These are phyloP conservation scores for Phyllostachys edulis DNA, from an alignment of 176 grass and related monocot species.

Conservation along the genomic window DNA sequence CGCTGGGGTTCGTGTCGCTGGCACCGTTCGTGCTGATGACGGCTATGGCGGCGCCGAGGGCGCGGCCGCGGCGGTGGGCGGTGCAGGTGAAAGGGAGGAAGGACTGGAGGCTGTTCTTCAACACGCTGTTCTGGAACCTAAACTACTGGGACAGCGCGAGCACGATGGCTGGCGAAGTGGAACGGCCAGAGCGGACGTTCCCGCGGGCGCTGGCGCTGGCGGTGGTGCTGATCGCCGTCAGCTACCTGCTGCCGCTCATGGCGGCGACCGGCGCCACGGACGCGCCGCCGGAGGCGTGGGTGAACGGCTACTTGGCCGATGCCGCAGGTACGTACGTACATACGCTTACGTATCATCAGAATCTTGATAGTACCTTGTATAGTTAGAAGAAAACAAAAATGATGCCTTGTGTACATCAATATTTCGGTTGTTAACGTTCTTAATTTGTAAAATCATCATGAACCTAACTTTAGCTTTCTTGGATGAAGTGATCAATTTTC, in stretches of 20 bases:
- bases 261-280: conserved; percentile 36
- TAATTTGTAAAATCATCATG: background rate
- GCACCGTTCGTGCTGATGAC: conserved; percentile 52
- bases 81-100: background rate
- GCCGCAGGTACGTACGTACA: conserved; percentile 21
- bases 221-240: conserved; percentile 29
- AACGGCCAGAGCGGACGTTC: conserved; percentile 44
- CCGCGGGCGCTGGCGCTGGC: conserved; percentile 35
- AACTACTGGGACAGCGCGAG: conserved; percentile 61
- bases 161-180: conserved; percentile 55
- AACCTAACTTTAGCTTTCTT: background rate
- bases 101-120: conserved; percentile 57
- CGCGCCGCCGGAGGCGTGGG: conserved; percentile 39
- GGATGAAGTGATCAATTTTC: background rate
- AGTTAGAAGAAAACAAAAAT: background rate
- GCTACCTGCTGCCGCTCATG: conserved; percentile 48
- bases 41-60: conserved; percentile 18
- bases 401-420: background rate
- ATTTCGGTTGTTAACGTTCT: background rate
- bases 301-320: conserved; percentile 45
- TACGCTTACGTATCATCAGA: background rate
- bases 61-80: conserved; percentile 38
- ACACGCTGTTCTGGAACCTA: conserved; percentile 63
- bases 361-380: background rate
- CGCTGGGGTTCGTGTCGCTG: conserved; percentile 38